These are phyloP conservation scores for Candida sithepensis DNA, from an alignment of 805 yeast genomes.

Conservation along the genomic window DNA sequence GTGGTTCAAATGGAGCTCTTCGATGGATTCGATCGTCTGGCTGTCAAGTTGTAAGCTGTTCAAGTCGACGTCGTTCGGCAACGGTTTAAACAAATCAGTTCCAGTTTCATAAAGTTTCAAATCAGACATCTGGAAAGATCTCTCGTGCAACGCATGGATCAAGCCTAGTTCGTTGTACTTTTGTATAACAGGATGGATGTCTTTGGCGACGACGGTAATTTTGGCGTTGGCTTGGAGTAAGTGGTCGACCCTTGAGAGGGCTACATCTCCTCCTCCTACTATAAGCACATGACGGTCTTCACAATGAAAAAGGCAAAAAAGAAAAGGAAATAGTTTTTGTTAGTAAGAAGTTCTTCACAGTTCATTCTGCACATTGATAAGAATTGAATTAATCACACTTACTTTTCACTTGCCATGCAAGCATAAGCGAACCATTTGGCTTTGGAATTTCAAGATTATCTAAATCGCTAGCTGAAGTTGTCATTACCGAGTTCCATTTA, in stretches of 20 bases:
- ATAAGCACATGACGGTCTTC: slow-evolving; percentile 63
- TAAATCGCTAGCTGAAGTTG: background rate
- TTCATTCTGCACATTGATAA: too few relatives aligned
- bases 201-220: slow-evolving; percentile 59
- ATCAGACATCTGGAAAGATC: slow-evolving; percentile 46
- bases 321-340: background rate
- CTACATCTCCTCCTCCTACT: slow-evolving; percentile 79
- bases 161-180: slow-evolving; percentile 37
- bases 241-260: slow-evolving; percentile 63
- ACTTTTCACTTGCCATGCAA: slow-evolving; percentile 73
- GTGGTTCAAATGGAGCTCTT: slow-evolving; percentile 32
- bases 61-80: slow-evolving; percentile 2
- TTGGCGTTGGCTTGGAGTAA: slow-evolving; percentile 66
- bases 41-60: slow-evolving; percentile 24
- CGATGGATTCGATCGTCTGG: slow-evolving; percentile 31
- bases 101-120: slow-evolving; percentile 43
- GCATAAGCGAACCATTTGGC: slow-evolving; percentile 53
- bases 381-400: too few relatives aligned
- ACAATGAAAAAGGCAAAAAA: too few relatives aligned
- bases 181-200: slow-evolving; percentile 33
- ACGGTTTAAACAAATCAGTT: background rate
- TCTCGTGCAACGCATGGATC: slow-evolving; percentile 36
- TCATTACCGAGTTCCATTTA: background rate
- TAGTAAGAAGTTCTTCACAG: slow-evolving; percentile 1
- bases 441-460: slow-evolving; percentile 18